These are phyloP conservation scores for Aspergillus clavatus DNA, from an alignment of 2,329 filamentous ascomycete genomes.

Conservation along the genomic window DNA sequence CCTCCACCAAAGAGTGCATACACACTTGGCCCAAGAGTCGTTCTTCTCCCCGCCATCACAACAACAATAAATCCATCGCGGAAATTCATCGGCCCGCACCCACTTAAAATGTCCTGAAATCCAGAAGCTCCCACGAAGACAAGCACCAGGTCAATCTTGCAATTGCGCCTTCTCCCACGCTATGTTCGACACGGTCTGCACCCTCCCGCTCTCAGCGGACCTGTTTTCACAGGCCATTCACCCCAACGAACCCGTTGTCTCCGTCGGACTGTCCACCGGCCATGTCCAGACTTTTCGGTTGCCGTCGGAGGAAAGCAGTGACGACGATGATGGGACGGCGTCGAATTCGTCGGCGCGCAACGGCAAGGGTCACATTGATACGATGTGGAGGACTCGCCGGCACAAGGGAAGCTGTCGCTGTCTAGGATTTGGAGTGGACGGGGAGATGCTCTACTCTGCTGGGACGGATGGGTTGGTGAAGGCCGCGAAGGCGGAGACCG, in stretches of 20 bases:
- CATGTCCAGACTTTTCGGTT: slow-evolving; percentile 82
- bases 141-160: slow-evolving; percentile 1
- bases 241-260: slow-evolving; percentile 75
- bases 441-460: slow-evolving; percentile 58
- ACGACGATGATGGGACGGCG: slow-evolving; percentile 44
- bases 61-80: too few species aligned
- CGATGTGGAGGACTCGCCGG: slow-evolving; percentile 76
- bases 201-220: slow-evolving; percentile 77
- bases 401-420: slow-evolving; percentile 93
- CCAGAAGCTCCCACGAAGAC: slow-evolving; percentile 4
- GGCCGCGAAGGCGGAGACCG: slow-evolving; percentile 54
- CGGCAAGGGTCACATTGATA: slow-evolving; percentile 73
- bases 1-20: too few species aligned
- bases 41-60: too few species aligned
- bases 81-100: slow-evolving; percentile 22
- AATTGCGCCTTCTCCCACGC: slow-evolving; percentile 5
- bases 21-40: too few species aligned
- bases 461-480: slow-evolving; percentile 63
- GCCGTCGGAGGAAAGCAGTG: slow-evolving; percentile 52
- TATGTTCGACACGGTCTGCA: slow-evolving; percentile 92
- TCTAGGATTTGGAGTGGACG: slow-evolving; percentile 73
- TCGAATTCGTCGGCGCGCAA: slow-evolving; percentile 44
- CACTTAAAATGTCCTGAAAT: slow-evolving; percentile 8
- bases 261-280: slow-evolving; percentile 77
- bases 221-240: slow-evolving; percentile 87